phyloP scores from a whole-genome alignment of 2,329 filamentous ascomycete species.

The Penicillium fuscoglaucum region DNA sequence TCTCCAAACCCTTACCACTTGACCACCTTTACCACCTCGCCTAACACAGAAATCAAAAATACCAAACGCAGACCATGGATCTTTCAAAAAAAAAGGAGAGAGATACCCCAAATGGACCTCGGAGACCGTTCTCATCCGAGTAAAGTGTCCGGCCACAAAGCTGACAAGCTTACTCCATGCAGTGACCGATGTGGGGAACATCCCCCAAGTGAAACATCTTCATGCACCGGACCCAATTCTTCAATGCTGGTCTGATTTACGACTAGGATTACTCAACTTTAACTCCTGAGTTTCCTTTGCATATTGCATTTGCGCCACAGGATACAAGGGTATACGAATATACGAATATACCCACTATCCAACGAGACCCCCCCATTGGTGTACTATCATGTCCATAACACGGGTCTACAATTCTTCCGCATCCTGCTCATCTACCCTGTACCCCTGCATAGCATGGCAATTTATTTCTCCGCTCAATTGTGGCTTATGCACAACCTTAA shows the following conservation, averaged over 20 bases:
- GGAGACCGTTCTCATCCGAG: slow-evolving; percentile 12
- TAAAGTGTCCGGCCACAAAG: slow-evolving; percentile 1
- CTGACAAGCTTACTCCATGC: slow-evolving; percentile 10
- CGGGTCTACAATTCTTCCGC: not conserved
- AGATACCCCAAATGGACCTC: not conserved
- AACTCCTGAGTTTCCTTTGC: not conserved
- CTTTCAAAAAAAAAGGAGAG: not conserved
- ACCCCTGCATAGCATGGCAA: not conserved
- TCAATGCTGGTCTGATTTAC: not conserved
- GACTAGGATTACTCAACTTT: slow-evolving; percentile 2
- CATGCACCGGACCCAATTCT: slow-evolving; percentile 15
- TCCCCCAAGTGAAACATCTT: slow-evolving; percentile 22
- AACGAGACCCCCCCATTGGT: not conserved
- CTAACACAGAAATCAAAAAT: not conserved
- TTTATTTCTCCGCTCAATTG: slow-evolving; percentile 12
- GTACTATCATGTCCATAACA: not conserved
- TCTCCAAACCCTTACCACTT: not conserved
- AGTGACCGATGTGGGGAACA: slow-evolving; percentile 16
- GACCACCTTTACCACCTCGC: not conserved
- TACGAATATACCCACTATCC: not conserved
- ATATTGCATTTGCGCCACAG: not conserved
- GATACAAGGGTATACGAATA: not conserved
- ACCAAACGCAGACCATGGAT: not conserved
- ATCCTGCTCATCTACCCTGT: not conserved
- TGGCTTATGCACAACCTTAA: not conserved